Percentiles rank a stretch among this genome's conserved stretches.
Conservation (phyloP, 2,329 filamentous ascomycete species). For the Calonectria naviculata region DNA sequence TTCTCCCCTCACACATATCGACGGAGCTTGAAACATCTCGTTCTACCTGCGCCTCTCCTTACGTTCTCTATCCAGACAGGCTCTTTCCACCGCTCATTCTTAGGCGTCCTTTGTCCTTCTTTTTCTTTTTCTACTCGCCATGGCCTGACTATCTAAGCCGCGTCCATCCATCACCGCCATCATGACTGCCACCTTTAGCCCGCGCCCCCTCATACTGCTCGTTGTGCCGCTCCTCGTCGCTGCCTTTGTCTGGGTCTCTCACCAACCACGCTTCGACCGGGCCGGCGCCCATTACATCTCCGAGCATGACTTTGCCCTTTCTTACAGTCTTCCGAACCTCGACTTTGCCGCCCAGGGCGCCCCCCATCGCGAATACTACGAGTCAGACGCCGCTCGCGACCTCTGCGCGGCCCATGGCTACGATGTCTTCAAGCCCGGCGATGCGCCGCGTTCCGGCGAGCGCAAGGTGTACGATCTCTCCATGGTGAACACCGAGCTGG, state of each 20-base stretch:
- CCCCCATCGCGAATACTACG: conserved; percentile 40
- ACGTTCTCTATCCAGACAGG: neutral
- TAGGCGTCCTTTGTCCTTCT: neutral
- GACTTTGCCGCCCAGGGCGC: conserved; percentile 33
- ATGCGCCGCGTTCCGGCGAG: conserved; percentile 31
- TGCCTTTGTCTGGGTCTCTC: conserved; percentile 25
- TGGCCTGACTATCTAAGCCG: neutral
- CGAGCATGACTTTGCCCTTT: conserved; percentile 35
- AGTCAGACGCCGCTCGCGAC: conserved; percentile 40
- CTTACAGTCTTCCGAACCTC: conserved; percentile 35
- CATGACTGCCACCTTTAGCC: conserved; percentile 25
- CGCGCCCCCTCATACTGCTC: conserved; percentile 19
- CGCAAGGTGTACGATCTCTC: conserved; percentile 63
- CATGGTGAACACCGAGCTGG: conserved; percentile 72
- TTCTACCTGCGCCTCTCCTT: neutral
- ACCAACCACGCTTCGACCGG: conserved; percentile 31
- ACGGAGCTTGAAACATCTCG: conserved; percentile 9
- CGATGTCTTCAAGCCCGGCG: conserved; percentile 39
- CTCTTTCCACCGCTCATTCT: neutral
- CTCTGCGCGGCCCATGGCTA: conserved; percentile 49
- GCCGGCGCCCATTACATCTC: conserved; percentile 30
- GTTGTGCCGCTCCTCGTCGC: conserved; percentile 13
- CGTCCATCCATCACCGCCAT: neutral
- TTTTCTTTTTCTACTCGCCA: neutral
- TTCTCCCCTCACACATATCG: neutral